Conservation (phyloP, 495 filamentous ascomycete species). For the Aspergillus funiculosus region DNA sequence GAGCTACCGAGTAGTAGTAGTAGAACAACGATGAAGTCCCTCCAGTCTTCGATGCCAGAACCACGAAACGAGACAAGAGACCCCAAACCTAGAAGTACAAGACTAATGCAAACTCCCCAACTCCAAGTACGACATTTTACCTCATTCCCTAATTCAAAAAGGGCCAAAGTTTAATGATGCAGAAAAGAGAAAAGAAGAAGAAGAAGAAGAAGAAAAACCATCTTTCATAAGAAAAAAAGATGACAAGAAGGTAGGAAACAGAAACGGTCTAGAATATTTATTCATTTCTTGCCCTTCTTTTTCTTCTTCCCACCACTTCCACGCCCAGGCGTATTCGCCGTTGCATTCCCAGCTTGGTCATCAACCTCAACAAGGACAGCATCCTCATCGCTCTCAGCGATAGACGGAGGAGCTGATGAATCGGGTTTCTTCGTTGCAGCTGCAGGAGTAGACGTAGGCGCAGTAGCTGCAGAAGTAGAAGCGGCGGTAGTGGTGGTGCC, state of each 20-base stretch:
- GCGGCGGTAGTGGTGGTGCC: slow-evolving; percentile 26
- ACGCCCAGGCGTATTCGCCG: slow-evolving; percentile 19
- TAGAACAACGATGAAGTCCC: too few species aligned
- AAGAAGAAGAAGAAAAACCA: too few species aligned
- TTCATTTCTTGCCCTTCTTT: slow-evolving; percentile 69
- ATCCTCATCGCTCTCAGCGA: slow-evolving; percentile 73
- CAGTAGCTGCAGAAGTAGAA: slow-evolving; percentile 17
- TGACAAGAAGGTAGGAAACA: slow-evolving; percentile 1
- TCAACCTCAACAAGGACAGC: slow-evolving; percentile 75
- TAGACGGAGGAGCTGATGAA: slow-evolving; percentile 23
- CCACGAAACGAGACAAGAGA: too few species aligned
- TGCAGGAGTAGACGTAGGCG: slow-evolving; percentile 1
- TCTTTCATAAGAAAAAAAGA: neutral
- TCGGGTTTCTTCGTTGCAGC: slow-evolving; percentile 12
- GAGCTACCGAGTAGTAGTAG: too few species aligned
- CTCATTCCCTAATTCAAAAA: too few species aligned
- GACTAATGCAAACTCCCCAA: too few species aligned
- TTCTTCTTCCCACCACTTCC: slow-evolving; percentile 48
- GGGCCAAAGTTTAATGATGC: too few species aligned
- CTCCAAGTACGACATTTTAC: too few species aligned
- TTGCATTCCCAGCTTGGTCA: slow-evolving; percentile 42
- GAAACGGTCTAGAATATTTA: too few species aligned
- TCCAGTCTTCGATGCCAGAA: too few species aligned
- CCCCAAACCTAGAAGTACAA: too few species aligned
- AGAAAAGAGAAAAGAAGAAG: too few species aligned